Base-by-base conservation (phyloP, 495 filamentous ascomycete genomes). In the Cudoniella acicularis region DNA sequence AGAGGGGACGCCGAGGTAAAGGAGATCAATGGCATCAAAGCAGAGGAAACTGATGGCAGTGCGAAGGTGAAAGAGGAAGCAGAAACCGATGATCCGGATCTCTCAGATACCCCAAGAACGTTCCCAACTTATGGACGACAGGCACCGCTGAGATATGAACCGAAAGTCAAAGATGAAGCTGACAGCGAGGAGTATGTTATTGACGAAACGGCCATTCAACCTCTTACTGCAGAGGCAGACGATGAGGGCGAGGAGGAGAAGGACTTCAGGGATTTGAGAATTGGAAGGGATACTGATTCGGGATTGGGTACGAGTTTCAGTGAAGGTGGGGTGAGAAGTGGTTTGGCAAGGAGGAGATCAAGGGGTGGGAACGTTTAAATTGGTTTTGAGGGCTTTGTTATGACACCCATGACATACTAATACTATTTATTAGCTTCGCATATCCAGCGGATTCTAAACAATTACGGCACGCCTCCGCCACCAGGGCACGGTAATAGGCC, bases 91-190 rank as follows among this genome's bases (percentile, higher is more conserved):
- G 68, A 70, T 17, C 62, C 64, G 13, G 71, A 70, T 51, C 57
- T 78, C 1, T 82, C 78, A 10, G 72, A 72, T 49, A 72, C 74
- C 1, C 74, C 76, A 17, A 68, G 79, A 25, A 78, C 75, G 3
- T 86, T 86, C 54, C 82, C 84, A n/a, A 83, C 78, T 3, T 73
- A 77, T 53, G 73, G 73, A 2, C 70, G 74, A 8, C 81, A 83
- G 63, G 63, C 71, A 45, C 75, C 79, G 4, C 66, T 86, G 30
- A 75, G 71, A 52, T 80, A 71, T 53, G 48, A 49, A 24, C 63
- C 63, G 18, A 62, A 55, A 24, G 53, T 66, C n/a, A 66, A 68
- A 53, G 46, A 58, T 4, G 72, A 77, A 51, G 75, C 71, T 36
- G 70, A 57, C 18, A 53, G 50, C 13, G 66, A 69, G 23, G 64